phyloP scores from a whole-genome alignment of 2,329 filamentous ascomycete species.

The Colletotrichum sp. region DNA sequence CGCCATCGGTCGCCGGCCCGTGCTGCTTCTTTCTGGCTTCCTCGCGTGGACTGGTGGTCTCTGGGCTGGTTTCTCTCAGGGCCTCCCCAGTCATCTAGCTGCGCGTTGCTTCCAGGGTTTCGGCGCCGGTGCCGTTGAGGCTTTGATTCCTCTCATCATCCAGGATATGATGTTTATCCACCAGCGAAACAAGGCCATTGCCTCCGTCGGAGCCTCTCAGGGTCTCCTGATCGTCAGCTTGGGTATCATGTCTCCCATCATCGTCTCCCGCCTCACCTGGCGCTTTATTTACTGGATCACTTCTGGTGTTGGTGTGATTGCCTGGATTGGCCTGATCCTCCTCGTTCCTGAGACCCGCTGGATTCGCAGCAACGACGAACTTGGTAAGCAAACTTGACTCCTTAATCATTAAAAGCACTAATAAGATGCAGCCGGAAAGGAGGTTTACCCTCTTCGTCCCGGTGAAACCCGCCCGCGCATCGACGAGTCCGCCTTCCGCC shows the following conservation, averaged over 20 bases:
- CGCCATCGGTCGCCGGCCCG: conserved; percentile 39
- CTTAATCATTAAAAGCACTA: neutral
- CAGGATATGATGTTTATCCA: conserved; percentile 45
- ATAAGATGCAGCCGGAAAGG: conserved; percentile 18
- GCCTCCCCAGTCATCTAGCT: conserved; percentile 33
- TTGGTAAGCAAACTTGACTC: conserved; percentile 23
- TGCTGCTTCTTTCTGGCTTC: conserved; percentile 35
- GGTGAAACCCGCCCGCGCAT: conserved; percentile 22
- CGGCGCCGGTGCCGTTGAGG: conserved; percentile 39
- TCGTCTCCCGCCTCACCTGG: conserved; percentile 36
- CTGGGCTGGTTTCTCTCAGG: conserved; percentile 37
- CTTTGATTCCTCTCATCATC: conserved; percentile 40
- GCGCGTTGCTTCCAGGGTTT: conserved; percentile 39
- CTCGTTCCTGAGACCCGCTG: conserved; percentile 42
- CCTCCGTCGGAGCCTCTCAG: conserved; percentile 32
- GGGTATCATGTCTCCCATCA: conserved; percentile 31
- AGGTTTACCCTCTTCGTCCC: conserved; percentile 20
- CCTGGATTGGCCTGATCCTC: conserved; percentile 37
- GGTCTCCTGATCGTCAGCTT: conserved; percentile 34
- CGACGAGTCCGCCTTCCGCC: conserved; percentile 20
- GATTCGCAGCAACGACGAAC: conserved; percentile 33
- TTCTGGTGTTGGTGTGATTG: conserved; percentile 31
- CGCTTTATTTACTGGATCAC: conserved; percentile 40
- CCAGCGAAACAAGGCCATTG: conserved; percentile 38
- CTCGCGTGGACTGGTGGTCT: conserved; percentile 39